Evolutionary conservation across 1,284 basidiomycete species (phyloP).

Genomic region (Rhizoctonia solani): DNA sequence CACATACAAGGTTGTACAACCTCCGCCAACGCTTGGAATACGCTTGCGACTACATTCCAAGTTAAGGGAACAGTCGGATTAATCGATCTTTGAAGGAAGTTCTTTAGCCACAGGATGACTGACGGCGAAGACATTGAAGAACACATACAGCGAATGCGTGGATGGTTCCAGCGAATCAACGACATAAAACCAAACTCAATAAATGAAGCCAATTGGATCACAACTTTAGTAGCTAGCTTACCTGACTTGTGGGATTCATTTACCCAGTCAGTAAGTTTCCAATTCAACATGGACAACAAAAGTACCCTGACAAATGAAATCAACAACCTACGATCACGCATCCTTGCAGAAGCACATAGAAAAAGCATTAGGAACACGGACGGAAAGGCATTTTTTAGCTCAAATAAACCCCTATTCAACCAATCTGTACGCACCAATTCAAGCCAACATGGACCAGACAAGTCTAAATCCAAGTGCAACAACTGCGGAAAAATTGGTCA

Average conservation of each 20-base stretch:
- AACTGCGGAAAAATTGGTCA: neutral
- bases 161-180: no score
- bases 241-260: slow-evolving; percentile 13
- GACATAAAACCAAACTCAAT: no score
- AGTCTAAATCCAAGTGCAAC: neutral
- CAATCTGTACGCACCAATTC: neutral
- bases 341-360: neutral
- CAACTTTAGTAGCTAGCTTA: slow-evolving; percentile 11
- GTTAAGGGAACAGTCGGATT: slow-evolving; percentile 4
- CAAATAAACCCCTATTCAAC: neutral
- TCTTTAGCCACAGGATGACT: no score
- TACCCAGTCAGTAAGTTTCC: slow-evolving; percentile 9
- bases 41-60: slow-evolving; percentile 3
- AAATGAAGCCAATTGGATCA: no score
- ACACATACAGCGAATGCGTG: no score
- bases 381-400: neutral
- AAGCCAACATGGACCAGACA: no score
- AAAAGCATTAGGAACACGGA: neutral
- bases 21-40: slow-evolving; percentile 3
- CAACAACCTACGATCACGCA: neutral
- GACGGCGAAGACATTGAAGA: no score
- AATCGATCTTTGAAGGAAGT: no score
- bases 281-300: neutral
- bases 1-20: slow-evolving; percentile 5
- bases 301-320: neutral